phyloP scores from a whole-genome alignment of 208 protist species.

The Leishmania gerbilli region DNA sequence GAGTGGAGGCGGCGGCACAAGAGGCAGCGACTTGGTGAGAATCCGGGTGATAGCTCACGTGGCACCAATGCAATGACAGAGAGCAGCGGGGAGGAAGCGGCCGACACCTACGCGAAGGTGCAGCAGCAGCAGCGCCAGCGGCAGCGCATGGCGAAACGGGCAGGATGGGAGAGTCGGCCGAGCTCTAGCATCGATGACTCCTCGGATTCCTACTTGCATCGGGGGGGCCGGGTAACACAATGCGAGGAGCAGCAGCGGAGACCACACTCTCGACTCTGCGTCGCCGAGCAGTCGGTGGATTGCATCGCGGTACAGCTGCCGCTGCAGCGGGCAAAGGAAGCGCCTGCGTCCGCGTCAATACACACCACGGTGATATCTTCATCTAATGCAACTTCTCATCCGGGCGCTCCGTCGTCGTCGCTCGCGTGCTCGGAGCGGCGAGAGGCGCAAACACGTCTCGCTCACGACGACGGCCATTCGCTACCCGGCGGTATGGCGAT shows the following conservation, averaged over 20 bases:
- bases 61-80: background rate
- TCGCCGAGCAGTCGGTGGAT: conserved; percentile 18
- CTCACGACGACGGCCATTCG: background rate
- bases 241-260: conserved; percentile 1
- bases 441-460: background rate
- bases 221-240: background rate
- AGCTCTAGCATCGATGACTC: background rate
- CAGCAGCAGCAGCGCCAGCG: conserved; percentile 5
- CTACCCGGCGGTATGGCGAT: background rate
- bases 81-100: conserved; percentile 8
- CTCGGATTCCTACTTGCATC: background rate
- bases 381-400: background rate
- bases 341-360: background rate
- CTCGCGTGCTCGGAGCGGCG: background rate
- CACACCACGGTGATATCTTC: background rate
- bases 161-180: background rate
- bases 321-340: conserved; percentile 3
- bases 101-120: conserved; percentile 16
- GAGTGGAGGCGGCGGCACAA: conserved; percentile 1
- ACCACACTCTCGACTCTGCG: background rate
- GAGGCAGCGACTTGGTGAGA: background rate
- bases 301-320: conserved; percentile 30
- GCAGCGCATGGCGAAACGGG: background rate
- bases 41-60: background rate
- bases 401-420: background rate